Conservation (phyloP, 2,329 filamentous ascomycete species). For the Mollisiaceae sp. region DNA sequence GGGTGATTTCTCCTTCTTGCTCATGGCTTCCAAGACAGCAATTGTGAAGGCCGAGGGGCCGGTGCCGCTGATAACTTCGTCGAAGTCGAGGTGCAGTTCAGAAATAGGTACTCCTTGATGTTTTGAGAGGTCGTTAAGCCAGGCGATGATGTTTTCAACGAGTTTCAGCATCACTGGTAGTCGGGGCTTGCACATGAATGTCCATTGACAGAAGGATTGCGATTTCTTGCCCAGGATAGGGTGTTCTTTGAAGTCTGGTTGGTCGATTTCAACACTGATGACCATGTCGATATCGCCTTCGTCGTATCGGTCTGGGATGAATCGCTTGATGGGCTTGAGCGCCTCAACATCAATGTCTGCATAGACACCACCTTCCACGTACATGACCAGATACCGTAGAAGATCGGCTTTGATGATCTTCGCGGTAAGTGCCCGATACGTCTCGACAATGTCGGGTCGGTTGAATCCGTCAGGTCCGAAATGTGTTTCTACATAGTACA, state of each 20-base stretch:
- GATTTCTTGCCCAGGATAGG: constrained; percentile 71
- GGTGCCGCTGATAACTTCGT: constrained; percentile 75
- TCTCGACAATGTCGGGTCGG: constrained; percentile 67
- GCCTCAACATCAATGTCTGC: constrained; percentile 65
- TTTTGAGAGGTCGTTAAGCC: constrained; percentile 64
- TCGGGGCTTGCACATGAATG: constrained; percentile 71
- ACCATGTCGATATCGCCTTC: constrained; percentile 72
- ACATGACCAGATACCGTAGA: constrained; percentile 70
- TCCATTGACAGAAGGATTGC: constrained; percentile 77
- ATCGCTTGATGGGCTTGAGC: constrained; percentile 56
- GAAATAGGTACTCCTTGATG: constrained; percentile 63
- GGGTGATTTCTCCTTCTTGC: constrained; percentile 48
- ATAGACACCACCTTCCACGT: constrained; percentile 58
- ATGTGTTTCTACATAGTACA: constrained; percentile 70
- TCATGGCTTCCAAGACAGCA: constrained; percentile 70
- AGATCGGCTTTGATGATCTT: constrained; percentile 72
- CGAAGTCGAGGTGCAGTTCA: constrained; percentile 70
- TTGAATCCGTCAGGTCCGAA: constrained; percentile 70
- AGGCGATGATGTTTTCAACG: constrained; percentile 70
- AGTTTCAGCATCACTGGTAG: constrained; percentile 71
- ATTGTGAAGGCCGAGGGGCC: constrained; percentile 73
- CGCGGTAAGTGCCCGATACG: constrained; percentile 63
- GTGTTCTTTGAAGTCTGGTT: constrained; percentile 67
- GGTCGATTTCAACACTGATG: constrained; percentile 73
- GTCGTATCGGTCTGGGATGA: constrained; percentile 67